Base-by-base conservation (phyloP, 805 yeast genomes). In the Hyphopichia homilentoma region DNA sequence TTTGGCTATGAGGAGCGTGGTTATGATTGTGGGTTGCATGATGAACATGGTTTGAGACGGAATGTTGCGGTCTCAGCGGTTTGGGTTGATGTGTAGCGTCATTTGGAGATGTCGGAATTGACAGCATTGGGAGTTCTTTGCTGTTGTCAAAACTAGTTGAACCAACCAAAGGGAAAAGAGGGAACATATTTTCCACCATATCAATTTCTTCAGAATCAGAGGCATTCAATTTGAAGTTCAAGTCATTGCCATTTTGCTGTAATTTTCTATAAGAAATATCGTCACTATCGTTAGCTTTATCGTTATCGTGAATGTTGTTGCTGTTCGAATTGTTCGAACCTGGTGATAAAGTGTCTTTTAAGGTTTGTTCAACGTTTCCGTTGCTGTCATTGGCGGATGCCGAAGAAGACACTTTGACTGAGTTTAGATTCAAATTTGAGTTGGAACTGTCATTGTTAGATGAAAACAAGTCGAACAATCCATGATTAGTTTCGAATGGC, bases 81-180 rank as follows among this genome's bases (percentile, higher is more conserved):
- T 11, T 20, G 7, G 22, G 22, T 20, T 20, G 22, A 20, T 20
- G 16, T 9, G 19, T 25, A 8, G 14, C 26, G 7, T 24, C 12
- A 24, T 7, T 20, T 6, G 34, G 34, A 8, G 33, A 22, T 7
- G 27, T 15, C 21, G 15, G 22, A 5, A 59, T 34, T 12, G 52
- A 48, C 53, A 56, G 59, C 28, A 64, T 46, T 5, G 70, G 70
- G 29, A 56, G 50, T 23, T 59, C 48, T 28, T 53, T 53, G 38
- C 52, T 57, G 23, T 55, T 50, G 20, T 65, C 67, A 36, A 66
- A 65, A 21, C 64, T 57, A 27, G 47, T 43, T 25, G 49, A 45
- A 6, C 71, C 73, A 12, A 66, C 62, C 34, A 66, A 47, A 3
- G 73, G 70, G 29, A 65, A 65, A 15, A 66, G 52, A 3, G 73